Percentiles rank a stretch among this genome's conserved stretches.
Evolutionary conservation across 1,139 yeast genomes (phyloP).

Genomic region (Hyphopichia khmerensis): DNA sequence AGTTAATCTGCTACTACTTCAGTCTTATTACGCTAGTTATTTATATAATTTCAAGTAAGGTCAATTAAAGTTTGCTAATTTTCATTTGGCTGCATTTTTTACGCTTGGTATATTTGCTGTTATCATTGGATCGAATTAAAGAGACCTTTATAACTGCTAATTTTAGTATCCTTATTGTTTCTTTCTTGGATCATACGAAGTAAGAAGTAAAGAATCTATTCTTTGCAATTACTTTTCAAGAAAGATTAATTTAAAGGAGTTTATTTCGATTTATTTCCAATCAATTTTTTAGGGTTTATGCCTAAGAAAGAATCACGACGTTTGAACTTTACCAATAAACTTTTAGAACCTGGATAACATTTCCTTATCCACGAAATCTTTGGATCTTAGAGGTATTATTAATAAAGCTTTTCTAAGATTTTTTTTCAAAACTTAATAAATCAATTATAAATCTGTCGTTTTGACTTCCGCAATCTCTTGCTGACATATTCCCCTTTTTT

Average conservation of each 20-base stretch:
- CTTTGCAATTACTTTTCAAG: too few relatives aligned
- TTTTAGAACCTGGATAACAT: constrained; percentile 48
- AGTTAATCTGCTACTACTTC: not conserved
- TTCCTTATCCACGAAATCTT: constrained; percentile 3
- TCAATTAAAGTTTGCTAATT: too few relatives aligned
- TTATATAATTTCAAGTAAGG: too few relatives aligned
- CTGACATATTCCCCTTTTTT: constrained; percentile 13
- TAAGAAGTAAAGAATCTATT: too few relatives aligned
- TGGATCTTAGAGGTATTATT: not conserved
- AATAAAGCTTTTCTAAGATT: not conserved
- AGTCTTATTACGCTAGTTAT: not conserved
- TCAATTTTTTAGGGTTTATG: constrained; percentile 29
- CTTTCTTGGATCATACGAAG: too few relatives aligned
- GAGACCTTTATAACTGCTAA: too few relatives aligned
- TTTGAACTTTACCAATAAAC: constrained; percentile 22
- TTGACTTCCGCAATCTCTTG: constrained; percentile 11
- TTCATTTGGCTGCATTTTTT: too few relatives aligned
- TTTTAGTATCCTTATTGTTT: too few relatives aligned
- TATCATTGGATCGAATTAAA: too few relatives aligned
- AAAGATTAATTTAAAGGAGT: not conserved
- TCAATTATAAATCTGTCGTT: constrained; percentile 3
- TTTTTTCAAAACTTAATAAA: not conserved
- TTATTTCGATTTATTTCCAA: not conserved
- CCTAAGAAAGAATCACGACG: constrained; percentile 50
- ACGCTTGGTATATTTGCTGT: too few relatives aligned